phyloP scores from a whole-genome alignment of 495 filamentous ascomycete genomes.

The Talaromyces nanjingensis region DNA sequence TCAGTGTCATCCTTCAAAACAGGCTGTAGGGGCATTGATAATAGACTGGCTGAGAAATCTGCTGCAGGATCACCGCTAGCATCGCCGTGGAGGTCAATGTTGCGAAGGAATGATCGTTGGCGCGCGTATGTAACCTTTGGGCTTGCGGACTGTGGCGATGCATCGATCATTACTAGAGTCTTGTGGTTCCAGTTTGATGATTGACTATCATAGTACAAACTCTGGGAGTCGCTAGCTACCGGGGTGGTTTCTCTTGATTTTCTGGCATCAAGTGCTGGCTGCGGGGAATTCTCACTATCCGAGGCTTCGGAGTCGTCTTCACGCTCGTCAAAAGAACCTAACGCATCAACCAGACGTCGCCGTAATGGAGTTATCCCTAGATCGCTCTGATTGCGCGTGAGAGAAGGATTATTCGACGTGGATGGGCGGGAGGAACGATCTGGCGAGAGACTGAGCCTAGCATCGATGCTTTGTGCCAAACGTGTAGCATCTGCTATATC shows the following conservation, averaged over 20 bases:
- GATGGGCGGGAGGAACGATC: neutral
- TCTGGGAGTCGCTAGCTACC: constrained; percentile 2
- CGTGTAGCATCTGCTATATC: neutral
- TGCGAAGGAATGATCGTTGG: constrained; percentile 53
- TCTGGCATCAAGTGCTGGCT: neutral
- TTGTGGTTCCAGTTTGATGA: constrained; percentile 6
- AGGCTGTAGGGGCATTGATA: neutral
- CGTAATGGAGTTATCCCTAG: constrained; percentile 16
- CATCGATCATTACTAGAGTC: neutral
- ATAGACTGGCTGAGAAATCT: neutral
- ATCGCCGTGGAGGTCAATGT: constrained; percentile 19
- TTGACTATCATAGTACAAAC: constrained; percentile 8
- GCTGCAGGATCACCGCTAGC: constrained; percentile 7
- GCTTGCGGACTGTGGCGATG: constrained; percentile 22
- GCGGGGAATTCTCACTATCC: neutral
- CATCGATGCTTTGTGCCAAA: neutral
- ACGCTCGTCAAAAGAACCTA: constrained; percentile 13
- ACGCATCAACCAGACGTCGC: constrained; percentile 31
- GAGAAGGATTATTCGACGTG: neutral
- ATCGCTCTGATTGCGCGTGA: neutral
- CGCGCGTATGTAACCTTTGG: constrained; percentile 56
- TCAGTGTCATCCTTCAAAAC: constrained; percentile 17
- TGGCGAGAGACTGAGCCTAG: neutral
- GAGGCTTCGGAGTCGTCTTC: neutral
- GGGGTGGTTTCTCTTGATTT: constrained; percentile 1